Conservation (phyloP, 805 yeast species). For the Ogataea trehalophila region DNA sequence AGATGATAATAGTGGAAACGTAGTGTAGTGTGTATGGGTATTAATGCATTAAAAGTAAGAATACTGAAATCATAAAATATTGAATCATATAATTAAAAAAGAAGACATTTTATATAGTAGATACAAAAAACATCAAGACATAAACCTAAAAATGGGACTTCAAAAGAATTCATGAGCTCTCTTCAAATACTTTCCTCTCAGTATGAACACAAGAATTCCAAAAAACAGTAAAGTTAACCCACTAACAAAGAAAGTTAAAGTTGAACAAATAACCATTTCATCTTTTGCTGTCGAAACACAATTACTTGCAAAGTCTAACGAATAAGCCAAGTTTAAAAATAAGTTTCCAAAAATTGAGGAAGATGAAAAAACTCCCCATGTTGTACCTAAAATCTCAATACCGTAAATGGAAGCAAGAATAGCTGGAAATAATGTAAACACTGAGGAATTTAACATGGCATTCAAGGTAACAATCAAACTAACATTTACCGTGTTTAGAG, state of each 20-base stretch:
- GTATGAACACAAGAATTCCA: slow-evolving; percentile 19
- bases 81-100: background rate
- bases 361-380: slow-evolving; percentile 86
- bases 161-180: slow-evolving; percentile 26
- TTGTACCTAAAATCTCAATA: slow-evolving; percentile 78
- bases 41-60: too few relatives aligned
- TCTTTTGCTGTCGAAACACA: slow-evolving; percentile 22
- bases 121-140: background rate
- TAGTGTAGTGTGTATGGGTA: too few relatives aligned
- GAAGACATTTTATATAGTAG: background rate
- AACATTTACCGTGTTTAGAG: slow-evolving; percentile 18
- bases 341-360: slow-evolving; percentile 51
- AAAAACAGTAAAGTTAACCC: slow-evolving; percentile 22
- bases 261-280: slow-evolving; percentile 30
- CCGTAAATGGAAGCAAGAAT: slow-evolving; percentile 85
- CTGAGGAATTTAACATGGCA: slow-evolving; percentile 55
- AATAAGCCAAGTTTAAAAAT: slow-evolving; percentile 61
- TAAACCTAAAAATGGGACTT: background rate
- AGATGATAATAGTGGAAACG: background rate
- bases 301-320: slow-evolving; percentile 50
- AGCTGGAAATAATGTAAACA: slow-evolving; percentile 84
- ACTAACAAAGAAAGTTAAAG: slow-evolving; percentile 28
- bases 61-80: too few relatives aligned
- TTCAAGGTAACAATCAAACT: slow-evolving; percentile 21
- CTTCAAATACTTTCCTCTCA: slow-evolving; percentile 19